These are phyloP conservation scores for Exophiala calicioides DNA, from an alignment of 2,329 filamentous ascomycete genomes.

Conservation along the genomic window DNA sequence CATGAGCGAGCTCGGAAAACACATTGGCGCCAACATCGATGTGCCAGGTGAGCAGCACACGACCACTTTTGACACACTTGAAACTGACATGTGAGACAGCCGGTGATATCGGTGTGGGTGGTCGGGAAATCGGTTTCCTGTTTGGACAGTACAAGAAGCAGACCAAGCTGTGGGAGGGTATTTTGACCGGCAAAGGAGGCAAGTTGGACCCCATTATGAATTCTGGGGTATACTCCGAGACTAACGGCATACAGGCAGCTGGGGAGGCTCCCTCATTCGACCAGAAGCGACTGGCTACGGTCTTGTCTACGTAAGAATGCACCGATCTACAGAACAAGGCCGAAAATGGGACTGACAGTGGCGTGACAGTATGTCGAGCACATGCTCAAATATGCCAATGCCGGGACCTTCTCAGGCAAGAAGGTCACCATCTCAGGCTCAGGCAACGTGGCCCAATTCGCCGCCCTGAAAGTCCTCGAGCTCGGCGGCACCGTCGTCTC, in stretches of 20 bases:
- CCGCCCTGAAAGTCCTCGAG: constrained; percentile 93
- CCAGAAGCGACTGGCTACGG: constrained; percentile 97
- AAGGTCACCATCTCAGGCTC: constrained; percentile 93
- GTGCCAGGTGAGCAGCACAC: constrained; percentile 60
- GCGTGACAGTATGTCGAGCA: constrained; percentile 79
- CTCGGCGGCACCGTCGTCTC: constrained; percentile 91
- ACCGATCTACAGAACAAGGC: background rate
- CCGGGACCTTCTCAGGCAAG: constrained; percentile 83
- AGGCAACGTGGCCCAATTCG: constrained; percentile 97
- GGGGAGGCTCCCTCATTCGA: constrained; percentile 91
- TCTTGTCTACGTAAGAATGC: constrained; percentile 72
- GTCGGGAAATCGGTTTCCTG: constrained; percentile 89
- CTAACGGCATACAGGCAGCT: constrained; percentile 52
- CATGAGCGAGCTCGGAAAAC: constrained; percentile 92
- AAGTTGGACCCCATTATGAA: constrained; percentile 6
- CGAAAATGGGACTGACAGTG: constrained; percentile 2
- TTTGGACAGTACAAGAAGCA: constrained; percentile 91
- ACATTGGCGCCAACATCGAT: constrained; percentile 95
- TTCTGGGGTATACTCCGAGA: background rate
- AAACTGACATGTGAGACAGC: constrained; percentile 48
- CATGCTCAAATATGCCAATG: constrained; percentile 85
- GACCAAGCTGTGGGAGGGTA: constrained; percentile 90
- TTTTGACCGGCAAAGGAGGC: constrained; percentile 90
- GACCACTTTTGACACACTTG: background rate
- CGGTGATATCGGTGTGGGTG: constrained; percentile 92